Base-by-base conservation (phyloP, 73 alveolate species). In the Symbiodinium pilosum region DNA sequence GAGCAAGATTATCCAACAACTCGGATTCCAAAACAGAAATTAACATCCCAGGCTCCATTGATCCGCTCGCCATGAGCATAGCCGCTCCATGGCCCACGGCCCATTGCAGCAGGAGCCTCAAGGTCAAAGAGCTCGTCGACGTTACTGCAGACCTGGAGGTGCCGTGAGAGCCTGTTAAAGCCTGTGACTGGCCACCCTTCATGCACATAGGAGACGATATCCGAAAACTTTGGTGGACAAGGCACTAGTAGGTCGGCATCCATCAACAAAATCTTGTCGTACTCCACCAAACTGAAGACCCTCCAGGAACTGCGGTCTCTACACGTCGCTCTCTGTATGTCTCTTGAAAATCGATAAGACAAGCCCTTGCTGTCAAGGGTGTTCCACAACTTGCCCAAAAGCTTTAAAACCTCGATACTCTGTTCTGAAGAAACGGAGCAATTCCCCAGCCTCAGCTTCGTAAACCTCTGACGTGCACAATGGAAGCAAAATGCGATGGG, bases 51-150 rank as follows among this genome's bases (percentile, higher is more conserved):
- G 81, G 7, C 34, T 28, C 98, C 98, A 32, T 92, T 92, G 77
- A 92, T 44, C 36, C 91, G 89, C 56, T 92, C 92, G 24, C 98
- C 98, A 47, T 92, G 98, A 42, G 59, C 38, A 18, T 92, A 92
- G 84, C 98, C 98, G 30, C 88, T 44, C 91, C 98, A 75, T 21
- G 98, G 98, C 43, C 98, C 98, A 71, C 98, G 98, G 89, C 88
- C 98, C 98, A 92, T 92, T 54, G 98, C 98, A 18, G 98, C 98
- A 21, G 98, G 98, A 21, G 98, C 98, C 20, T 81, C 77, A 54
- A 92, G 54, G 43, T 92, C 83, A 36, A 92, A 92, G 59, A 92
- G 34, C 83, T 92, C 98, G 42, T 92, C 98, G 52, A 44, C 73
- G 83, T 71, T 43, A 47, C 98, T 75, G 92, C 98, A 92, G 42